Evolutionary conservation across 345 rosid species (phyloP).

Genomic region (rapeseed (Brassica napus)): Da-Ae NC_063448.1:30295501-30296000

Average conservation of each 20-base stretch:
- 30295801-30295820: constrained; percentile 47
- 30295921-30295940: constrained; percentile 60
- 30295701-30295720: constrained; percentile 46
- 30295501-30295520: constrained; percentile 61
- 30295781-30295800: constrained; percentile 86
- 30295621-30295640: background rate
- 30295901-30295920: constrained; percentile 83
- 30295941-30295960: constrained; percentile 71
- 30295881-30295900: constrained; percentile 56
- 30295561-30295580: constrained; percentile 45
- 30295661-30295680: background rate
- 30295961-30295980: constrained; percentile 67
- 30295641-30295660: constrained; percentile 4
- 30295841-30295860: background rate
- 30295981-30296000: constrained; percentile 70
- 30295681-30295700: constrained; percentile 40
- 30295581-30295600: constrained; percentile 55
- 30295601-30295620: constrained; percentile 49
- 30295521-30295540: constrained; percentile 57
- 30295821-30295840: constrained; percentile 4
- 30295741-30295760: constrained; percentile 91
- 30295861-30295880: background rate
- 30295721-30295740: constrained; percentile 57
- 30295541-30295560: constrained; percentile 73
- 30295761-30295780: constrained; percentile 91